Percentiles rank a stretch among this genome's conserved stretches.
phyloP scores from a whole-genome alignment of 2,329 filamentous ascomycete species.

The Lachnellula suecica region DNA sequence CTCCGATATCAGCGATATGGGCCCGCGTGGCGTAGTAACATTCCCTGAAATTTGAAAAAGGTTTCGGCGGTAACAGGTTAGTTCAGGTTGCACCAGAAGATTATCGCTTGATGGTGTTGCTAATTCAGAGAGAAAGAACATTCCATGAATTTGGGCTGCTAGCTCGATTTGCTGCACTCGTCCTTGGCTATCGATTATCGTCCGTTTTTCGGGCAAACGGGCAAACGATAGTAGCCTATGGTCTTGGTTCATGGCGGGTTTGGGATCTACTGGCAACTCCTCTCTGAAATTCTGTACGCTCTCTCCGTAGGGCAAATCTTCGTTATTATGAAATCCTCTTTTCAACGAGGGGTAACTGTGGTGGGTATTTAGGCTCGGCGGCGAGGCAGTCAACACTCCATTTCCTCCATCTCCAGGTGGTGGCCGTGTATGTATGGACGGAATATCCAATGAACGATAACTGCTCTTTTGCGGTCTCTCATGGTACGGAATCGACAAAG shows the following conservation, averaged over 20 bases:
- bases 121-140: constrained; percentile 80
- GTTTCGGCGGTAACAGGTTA: constrained; percentile 95
- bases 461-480: constrained; percentile 25
- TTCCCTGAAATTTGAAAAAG: constrained; percentile 94
- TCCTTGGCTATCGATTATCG: constrained; percentile 49
- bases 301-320: constrained; percentile 29
- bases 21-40: constrained; percentile 74
- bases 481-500: constrained; percentile 26
- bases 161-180: constrained; percentile 48
- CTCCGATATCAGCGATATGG: constrained; percentile 80
- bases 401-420: constrained; percentile 19
- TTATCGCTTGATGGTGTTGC: constrained; percentile 50
- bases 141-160: constrained; percentile 75
- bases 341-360: constrained; percentile 35
- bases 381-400: constrained; percentile 26
- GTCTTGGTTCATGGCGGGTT: constrained; percentile 33
- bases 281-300: constrained; percentile 30
- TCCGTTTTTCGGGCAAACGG: constrained; percentile 37
- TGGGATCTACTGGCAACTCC: constrained; percentile 28
- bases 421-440: constrained; percentile 25
- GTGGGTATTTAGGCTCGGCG: constrained; percentile 28
- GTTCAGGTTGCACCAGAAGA: constrained; percentile 62
- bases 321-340: constrained; percentile 28
- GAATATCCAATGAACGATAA: constrained; percentile 32
- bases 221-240: constrained; percentile 35